Evolutionary conservation across 208 protist genomes (phyloP), one percentile per base, ranked within the genome.

Genomic region (Leishmania mexicana): DNA sequence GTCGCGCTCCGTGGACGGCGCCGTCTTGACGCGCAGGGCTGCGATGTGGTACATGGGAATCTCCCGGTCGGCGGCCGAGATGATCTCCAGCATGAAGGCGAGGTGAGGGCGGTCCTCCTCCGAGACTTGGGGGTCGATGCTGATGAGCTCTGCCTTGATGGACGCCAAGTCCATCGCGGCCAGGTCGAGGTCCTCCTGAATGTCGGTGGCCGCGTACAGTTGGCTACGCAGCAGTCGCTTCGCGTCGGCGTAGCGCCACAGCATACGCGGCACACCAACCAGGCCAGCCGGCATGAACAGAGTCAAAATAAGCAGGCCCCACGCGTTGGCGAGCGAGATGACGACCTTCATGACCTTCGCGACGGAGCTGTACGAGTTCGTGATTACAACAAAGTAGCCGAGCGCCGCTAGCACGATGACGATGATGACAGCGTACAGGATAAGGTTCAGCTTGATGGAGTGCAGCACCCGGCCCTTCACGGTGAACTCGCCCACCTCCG

Each of bases 141-240:
- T 86, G 77, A 98, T 94, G 17, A 96, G 88, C 79, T 98, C 93
- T 4, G 89, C 85, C 88, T 95, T 96, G 58, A 98, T 87, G 4
- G 89, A 68, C 3, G 89, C 87, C 38, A 98, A 85, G 71, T 98
- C 91, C 88, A 95, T 95, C n/a, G 92, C 86, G 5, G 93, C 93
- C 21, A 96, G 88, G 83, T 98, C 96, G 49, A 97, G 89, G 80
- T 95, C 92, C 74, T 98, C 94, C 79, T 97, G 94, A 78, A 97
- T 95, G 78, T 96, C 90, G 17, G 89, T 90, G 21, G 93, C 91
- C 68, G 89, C 88, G 86, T 89, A 97, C 53, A 95, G 88, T 8
- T 83, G 80, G 38, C 83, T 79, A 7, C 90, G 89, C 75, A 98
- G 84, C 84, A 92, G 76, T 28, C 85, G 79, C 65, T 87, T 84